Evolutionary conservation across 176 grass and related monocot genomes (phyloP).

Genomic region (Musa schizocarpa): DNA sequence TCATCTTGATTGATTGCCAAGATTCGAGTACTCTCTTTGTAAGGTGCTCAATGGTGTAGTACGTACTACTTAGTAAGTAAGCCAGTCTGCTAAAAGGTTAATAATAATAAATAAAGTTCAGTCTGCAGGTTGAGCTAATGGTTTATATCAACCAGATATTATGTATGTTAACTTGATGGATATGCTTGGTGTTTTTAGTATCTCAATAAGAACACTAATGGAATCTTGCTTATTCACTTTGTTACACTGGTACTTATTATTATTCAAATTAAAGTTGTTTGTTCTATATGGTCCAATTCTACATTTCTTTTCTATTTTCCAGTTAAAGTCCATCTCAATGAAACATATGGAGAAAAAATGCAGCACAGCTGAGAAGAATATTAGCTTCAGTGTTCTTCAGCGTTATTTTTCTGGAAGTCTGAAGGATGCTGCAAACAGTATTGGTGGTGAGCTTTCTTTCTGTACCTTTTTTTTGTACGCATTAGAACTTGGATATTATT

Average conservation of each 20-base stretch:
- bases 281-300: not conserved
- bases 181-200: too few relatives aligned
- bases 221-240: too few relatives aligned
- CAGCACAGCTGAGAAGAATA: conserved; percentile 32
- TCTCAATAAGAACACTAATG: too few relatives aligned
- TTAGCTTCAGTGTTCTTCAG: conserved; percentile 47
- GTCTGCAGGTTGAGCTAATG: too few relatives aligned
- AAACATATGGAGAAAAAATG: conserved; percentile 24
- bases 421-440: conserved; percentile 72
- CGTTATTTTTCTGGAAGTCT: conserved; percentile 58
- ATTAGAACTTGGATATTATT: not conserved
- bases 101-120: too few relatives aligned
- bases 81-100: too few relatives aligned
- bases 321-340: conserved; percentile 29
- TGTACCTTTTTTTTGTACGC: not conserved
- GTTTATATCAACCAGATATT: too few relatives aligned
- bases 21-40: too few relatives aligned
- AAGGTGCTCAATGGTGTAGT: too few relatives aligned
- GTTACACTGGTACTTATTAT: not conserved
- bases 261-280: not conserved
- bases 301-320: conserved; percentile 3
- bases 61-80: too few relatives aligned
- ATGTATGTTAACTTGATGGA: too few relatives aligned
- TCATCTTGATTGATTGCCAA: too few relatives aligned
- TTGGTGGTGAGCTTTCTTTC: conserved; percentile 37